A percentile compares a stretch with the other conserved stretches of the same genome.
Evolutionary conservation across 202 grass and related monocot species (phyloP).

Genomic region (Digitaria exilis): DNA sequence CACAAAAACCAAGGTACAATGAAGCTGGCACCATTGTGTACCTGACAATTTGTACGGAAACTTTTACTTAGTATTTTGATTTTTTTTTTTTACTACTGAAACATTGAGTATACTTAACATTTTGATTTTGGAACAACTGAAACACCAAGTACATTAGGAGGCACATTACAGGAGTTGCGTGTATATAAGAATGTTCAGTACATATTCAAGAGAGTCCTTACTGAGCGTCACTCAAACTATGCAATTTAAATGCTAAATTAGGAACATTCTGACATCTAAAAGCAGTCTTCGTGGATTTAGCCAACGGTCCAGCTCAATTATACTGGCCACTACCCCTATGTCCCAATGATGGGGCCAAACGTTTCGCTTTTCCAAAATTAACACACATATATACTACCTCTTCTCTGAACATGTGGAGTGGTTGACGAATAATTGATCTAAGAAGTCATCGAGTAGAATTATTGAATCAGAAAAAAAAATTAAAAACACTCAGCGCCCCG

Average conservation of each 20-base stretch:
- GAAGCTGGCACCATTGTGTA: slow-evolving; percentile 91
- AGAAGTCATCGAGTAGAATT: neutral
- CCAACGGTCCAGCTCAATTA: neutral
- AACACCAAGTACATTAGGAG: neutral
- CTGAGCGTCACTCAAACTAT: neutral
- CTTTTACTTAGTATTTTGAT: neutral
- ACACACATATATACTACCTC: too few species aligned
- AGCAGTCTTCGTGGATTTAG: neutral
- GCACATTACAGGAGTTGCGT: neutral
- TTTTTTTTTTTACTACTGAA: neutral
- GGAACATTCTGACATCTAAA: neutral
- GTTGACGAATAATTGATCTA: neutral
- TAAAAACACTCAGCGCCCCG: neutral
- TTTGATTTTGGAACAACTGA: neutral
- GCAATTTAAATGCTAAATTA: neutral
- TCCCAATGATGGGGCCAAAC: too few species aligned
- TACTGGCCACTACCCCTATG: neutral
- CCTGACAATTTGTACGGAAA: slow-evolving; percentile 41
- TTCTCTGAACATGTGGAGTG: neutral
- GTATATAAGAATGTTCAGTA: neutral
- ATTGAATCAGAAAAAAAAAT: neutral
- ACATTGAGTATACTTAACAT: too few species aligned
- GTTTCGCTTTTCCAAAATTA: too few species aligned
- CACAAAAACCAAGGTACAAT: slow-evolving; percentile 79
- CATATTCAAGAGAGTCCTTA: neutral